Conservation (phyloP, 495 filamentous ascomycete genomes). For the Penicillium paxilli region DNA sequence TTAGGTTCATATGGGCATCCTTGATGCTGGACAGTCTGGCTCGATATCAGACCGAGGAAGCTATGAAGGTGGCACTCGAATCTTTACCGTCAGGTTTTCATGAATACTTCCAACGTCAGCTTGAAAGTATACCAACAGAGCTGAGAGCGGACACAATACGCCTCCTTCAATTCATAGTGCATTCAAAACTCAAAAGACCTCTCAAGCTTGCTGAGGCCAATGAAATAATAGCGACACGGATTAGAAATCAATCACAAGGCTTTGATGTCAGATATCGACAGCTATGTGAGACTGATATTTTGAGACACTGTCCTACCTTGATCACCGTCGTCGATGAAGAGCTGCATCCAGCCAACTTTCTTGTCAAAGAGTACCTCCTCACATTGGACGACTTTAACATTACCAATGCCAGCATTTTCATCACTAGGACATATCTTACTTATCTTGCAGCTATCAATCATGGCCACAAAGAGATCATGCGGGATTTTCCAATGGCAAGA, state of each 20-base stretch:
- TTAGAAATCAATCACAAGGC: constrained; percentile 1
- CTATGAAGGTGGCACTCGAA: constrained; percentile 25
- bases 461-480: background rate
- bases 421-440: constrained; percentile 24
- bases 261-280: constrained; percentile 19
- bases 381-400: constrained; percentile 8
- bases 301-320: constrained; percentile 18
- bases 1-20: constrained; percentile 44
- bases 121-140: constrained; percentile 26
- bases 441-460: constrained; percentile 25
- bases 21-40: constrained; percentile 40
- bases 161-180: constrained; percentile 22
- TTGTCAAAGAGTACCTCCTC: constrained; percentile 30
- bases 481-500: constrained; percentile 22
- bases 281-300: constrained; percentile 18
- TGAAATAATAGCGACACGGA: constrained; percentile 24
- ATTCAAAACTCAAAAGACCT: constrained; percentile 22
- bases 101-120: constrained; percentile 38
- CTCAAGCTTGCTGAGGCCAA: constrained; percentile 18
- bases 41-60: constrained; percentile 20
- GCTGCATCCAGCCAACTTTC: constrained; percentile 29
- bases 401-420: constrained; percentile 16
- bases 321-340: constrained; percentile 10
- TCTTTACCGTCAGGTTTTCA: constrained; percentile 36
- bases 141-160: constrained; percentile 18